Evolutionary conservation across 2,329 filamentous ascomycete genomes (phyloP).

Genomic region (Aquanectria penicillioides): DNA sequence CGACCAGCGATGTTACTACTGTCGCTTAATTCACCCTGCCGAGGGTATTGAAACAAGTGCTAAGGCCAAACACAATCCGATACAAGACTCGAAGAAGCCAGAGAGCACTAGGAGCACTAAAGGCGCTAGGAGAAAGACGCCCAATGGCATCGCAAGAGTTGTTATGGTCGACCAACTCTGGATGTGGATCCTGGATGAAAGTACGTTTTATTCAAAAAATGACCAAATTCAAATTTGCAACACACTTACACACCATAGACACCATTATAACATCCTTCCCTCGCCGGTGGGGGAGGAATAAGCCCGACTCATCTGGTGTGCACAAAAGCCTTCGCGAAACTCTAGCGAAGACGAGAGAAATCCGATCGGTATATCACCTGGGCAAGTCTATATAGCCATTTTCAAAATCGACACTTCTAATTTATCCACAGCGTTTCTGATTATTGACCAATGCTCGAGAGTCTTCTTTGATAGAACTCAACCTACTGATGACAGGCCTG

Average conservation of each 20-base stretch:
- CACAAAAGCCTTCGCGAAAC: conserved; percentile 52
- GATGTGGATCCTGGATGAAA: conserved; percentile 54
- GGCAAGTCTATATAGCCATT: conserved; percentile 17
- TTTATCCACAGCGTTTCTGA: conserved; percentile 42
- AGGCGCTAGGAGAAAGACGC: neutral
- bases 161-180: conserved; percentile 58
- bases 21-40: neutral
- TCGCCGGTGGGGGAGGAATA: conserved; percentile 54
- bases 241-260: neutral
- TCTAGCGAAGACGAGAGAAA: conserved; percentile 41
- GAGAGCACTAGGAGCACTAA: neutral
- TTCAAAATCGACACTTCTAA: neutral
- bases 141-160: conserved; percentile 30
- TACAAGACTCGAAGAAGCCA: neutral
- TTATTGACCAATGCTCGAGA: conserved; percentile 53
- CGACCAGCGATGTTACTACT: neutral
- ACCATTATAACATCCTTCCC: conserved; percentile 53
- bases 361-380: conserved; percentile 41
- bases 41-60: neutral
- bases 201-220: neutral
- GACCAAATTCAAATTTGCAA: too few species aligned
- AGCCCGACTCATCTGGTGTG: conserved; percentile 50
- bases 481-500: conserved; percentile 2
- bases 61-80: neutral
- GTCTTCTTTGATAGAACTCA: conserved; percentile 53